Conservation (phyloP, 345 rosid species). For the Viola odorata region DNA sequence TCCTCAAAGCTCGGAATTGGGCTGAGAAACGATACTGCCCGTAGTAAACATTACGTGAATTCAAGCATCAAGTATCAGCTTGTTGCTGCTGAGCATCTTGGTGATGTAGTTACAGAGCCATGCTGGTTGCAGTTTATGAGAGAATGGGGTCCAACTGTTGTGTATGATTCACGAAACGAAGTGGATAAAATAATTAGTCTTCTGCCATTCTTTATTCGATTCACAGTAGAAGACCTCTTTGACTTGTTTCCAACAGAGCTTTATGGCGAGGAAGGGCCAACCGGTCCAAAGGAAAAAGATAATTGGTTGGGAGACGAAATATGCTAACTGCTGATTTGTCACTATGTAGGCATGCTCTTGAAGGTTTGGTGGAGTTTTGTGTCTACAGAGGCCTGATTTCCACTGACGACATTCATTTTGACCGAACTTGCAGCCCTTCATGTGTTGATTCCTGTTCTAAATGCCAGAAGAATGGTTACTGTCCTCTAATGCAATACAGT, state of each 20-base stretch:
- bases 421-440: no score
- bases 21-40: slow-evolving; percentile 60
- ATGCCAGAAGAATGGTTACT: no score
- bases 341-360: no score
- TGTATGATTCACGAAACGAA: slow-evolving; percentile 52
- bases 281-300: slow-evolving; percentile 93
- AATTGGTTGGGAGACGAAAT: slow-evolving; percentile 88
- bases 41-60: slow-evolving; percentile 42
- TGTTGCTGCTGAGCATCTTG: slow-evolving; percentile 70
- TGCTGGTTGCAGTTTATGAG: slow-evolving; percentile 82
- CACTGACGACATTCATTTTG: no score
- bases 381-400: no score
- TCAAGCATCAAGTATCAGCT: slow-evolving; percentile 63
- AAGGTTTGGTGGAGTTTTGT: no score
- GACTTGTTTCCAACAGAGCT: slow-evolving; percentile 56
- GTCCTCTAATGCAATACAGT: no score
- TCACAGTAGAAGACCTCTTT: slow-evolving; percentile 28
- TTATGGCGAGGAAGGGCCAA: slow-evolving; percentile 75
- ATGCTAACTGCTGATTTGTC: slow-evolving; percentile 45
- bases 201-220: slow-evolving; percentile 41
- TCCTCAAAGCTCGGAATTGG: slow-evolving; percentile 59
- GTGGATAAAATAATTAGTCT: slow-evolving; percentile 41
- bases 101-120: slow-evolving; percentile 47
- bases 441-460: no score
- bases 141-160: slow-evolving; percentile 71